Conservation (phyloP, 352 stramenopile species). For the Globisporangium polare region DNA sequence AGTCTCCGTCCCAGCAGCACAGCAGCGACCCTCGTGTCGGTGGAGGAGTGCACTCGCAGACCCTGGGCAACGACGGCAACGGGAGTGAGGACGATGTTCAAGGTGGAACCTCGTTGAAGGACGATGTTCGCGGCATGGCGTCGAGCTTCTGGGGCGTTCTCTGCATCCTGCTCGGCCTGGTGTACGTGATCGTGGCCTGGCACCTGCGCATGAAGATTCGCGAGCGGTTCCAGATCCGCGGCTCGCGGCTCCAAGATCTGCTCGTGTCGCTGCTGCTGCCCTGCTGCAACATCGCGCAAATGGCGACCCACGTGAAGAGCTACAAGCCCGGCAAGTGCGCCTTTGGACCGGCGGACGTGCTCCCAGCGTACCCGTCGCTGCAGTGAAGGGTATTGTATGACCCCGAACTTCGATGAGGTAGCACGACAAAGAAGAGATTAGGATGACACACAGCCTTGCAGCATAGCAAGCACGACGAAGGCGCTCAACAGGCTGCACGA, state of each 20-base stretch:
- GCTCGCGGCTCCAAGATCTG: conserved; percentile 15
- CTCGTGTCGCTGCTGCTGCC: conserved; percentile 13
- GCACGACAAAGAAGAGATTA: neutral
- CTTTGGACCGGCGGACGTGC: conserved; percentile 33
- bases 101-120: neutral
- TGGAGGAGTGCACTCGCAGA: neutral
- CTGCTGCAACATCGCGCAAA: conserved; percentile 30
- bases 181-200: conserved; percentile 12
- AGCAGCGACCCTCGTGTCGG: neutral
- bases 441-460: neutral
- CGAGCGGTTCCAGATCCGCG: conserved; percentile 26
- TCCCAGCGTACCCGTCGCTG: conserved; percentile 19
- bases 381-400: neutral
- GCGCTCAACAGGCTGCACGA: no score
- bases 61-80: neutral
- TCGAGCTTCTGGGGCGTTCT: conserved; percentile 9
- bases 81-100: neutral
- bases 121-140: neutral
- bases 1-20: neutral
- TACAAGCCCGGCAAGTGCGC: conserved; percentile 67
- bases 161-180: conserved; percentile 1
- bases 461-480: neutral
- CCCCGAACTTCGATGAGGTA: neutral
- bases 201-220: conserved; percentile 26
- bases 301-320: conserved; percentile 28